phyloP scores from a whole-genome alignment of 495 filamentous ascomycete genomes.

The Jackrogersella minutella region DNA sequence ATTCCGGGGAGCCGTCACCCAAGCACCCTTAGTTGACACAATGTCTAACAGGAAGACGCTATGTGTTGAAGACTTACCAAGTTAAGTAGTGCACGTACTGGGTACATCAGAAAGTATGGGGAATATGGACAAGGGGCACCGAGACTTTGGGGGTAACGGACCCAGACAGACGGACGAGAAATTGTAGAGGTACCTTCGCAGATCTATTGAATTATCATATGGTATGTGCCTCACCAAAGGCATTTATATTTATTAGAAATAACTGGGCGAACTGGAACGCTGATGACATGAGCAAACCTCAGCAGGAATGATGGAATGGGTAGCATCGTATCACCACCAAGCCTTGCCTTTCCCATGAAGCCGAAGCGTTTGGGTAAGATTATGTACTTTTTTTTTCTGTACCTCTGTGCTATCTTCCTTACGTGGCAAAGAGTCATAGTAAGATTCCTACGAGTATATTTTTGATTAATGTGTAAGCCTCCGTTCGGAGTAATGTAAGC shows the following conservation, averaged over 20 bases:
- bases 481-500: conserved; percentile 35
- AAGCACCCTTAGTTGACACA: conserved; percentile 29
- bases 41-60: conserved; percentile 24
- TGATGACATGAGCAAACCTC: conserved; percentile 12
- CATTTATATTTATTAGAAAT: conserved; percentile 28
- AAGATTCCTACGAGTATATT: conserved; percentile 34
- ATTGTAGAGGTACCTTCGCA: conserved; percentile 25
- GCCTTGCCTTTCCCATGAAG: conserved; percentile 36
- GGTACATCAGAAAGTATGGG: conserved; percentile 37
- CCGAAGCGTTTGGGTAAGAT: conserved; percentile 20
- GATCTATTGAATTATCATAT: conserved; percentile 2
- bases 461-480: conserved; percentile 35
- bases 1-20: conserved; percentile 41
- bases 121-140: conserved; percentile 14
- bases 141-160: conserved; percentile 17
- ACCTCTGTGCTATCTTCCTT: conserved; percentile 10
- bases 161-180: neutral
- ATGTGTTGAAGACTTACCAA: conserved; percentile 25
- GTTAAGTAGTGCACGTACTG: conserved; percentile 26
- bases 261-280: conserved; percentile 20
- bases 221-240: conserved; percentile 6
- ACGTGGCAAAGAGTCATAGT: conserved; percentile 38
- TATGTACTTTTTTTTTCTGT: conserved; percentile 21
- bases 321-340: conserved; percentile 22
- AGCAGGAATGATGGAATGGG: conserved; percentile 26